Conservation (phyloP, 306 rosid species). For the Hylodesmum podocarpum region DNA sequence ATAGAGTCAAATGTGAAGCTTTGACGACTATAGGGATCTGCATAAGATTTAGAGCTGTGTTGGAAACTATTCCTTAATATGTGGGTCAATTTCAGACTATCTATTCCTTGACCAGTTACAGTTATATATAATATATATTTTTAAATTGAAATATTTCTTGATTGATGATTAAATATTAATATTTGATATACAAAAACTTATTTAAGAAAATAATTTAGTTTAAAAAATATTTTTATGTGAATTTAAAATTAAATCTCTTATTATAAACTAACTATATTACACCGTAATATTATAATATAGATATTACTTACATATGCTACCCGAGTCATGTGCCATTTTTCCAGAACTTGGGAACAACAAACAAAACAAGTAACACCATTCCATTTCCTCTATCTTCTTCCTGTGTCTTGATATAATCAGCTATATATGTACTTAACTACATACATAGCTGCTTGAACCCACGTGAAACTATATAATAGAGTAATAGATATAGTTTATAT, state of each 20-base stretch:
- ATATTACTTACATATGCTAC: conserved; percentile 27
- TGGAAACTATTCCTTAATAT: conserved; percentile 35
- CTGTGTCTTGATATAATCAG: background rate
- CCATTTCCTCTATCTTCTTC: background rate
- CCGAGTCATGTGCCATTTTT: conserved; percentile 19
- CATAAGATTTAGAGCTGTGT: conserved; percentile 27
- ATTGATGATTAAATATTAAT: no score
- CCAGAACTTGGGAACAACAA: background rate
- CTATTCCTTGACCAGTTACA: background rate
- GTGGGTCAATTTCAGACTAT: conserved; percentile 55
- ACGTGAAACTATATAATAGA: background rate
- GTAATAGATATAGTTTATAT: background rate
- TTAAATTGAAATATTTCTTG: no score
- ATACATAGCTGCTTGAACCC: background rate
- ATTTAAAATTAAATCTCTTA: no score
- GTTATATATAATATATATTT: background rate
- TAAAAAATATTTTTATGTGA: no score
- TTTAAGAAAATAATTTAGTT: no score
- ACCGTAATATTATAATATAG: no score
- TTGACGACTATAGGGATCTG: conserved; percentile 32
- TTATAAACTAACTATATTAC: no score
- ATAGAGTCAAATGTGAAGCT: conserved; percentile 38
- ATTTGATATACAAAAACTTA: no score
- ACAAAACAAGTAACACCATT: background rate
- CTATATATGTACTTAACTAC: background rate